phyloP scores from a whole-genome alignment of 2,329 filamentous ascomycete genomes.

The Exutisphaerella laricina region DNA sequence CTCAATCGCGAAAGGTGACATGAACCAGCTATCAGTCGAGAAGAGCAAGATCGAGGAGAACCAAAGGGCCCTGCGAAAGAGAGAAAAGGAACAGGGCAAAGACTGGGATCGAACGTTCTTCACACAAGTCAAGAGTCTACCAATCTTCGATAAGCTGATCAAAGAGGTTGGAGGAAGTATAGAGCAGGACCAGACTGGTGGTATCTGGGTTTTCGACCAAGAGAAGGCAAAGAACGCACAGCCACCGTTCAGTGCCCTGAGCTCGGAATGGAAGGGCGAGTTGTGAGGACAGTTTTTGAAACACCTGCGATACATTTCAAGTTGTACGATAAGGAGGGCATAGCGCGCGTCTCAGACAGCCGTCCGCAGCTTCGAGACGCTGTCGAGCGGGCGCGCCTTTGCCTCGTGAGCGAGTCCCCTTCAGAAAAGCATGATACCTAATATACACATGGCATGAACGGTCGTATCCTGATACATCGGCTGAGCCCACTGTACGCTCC shows the following conservation, averaged over 20 bases:
- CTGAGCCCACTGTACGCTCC: no score
- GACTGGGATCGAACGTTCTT: conserved; percentile 87
- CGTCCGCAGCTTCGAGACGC: no score
- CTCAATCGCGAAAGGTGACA: conserved; percentile 74
- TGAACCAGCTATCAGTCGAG: conserved; percentile 70
- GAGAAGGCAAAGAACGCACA: conserved; percentile 41
- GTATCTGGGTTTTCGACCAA: conserved; percentile 64
- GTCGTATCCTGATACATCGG: no score
- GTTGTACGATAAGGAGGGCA: not conserved
- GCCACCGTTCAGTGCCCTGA: conserved; percentile 28
- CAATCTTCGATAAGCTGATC: conserved; percentile 45
- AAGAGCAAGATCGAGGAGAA: conserved; percentile 88
- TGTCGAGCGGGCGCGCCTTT: no score
- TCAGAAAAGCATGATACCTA: no score
- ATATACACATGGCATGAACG: no score
- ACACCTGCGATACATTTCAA: not conserved
- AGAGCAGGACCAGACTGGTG: conserved; percentile 62
- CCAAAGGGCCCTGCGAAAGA: conserved; percentile 69
- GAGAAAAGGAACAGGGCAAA: conserved; percentile 67
- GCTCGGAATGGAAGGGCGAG: conserved; percentile 24
- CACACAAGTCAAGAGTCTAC: conserved; percentile 39
- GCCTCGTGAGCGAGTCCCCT: no score
- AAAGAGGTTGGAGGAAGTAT: conserved; percentile 40
- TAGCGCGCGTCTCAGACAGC: no score
- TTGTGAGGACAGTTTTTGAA: conserved; percentile 11